Evolutionary conservation across 148 eudicot species (phyloP).

Genomic region (Arctostaphylos glauca): DNA sequence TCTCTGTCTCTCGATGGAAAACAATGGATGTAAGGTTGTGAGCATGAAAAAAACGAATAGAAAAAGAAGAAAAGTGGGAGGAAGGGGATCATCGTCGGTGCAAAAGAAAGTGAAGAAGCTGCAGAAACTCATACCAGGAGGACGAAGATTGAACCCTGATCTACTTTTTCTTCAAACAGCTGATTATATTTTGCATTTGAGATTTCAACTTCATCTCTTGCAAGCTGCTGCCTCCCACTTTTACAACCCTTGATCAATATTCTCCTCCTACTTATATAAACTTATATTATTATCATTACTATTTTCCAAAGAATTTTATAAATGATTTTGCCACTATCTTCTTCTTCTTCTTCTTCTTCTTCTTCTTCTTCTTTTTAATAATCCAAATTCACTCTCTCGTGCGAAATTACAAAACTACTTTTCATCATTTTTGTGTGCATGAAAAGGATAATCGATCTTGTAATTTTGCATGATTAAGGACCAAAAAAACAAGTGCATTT

Average conservation of each 20-base stretch:
- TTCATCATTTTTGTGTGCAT: too few species aligned
- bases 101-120: slow-evolving; percentile 5
- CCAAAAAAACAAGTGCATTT: too few species aligned
- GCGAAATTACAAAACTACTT: too few species aligned
- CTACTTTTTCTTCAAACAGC: background rate
- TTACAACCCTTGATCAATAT: background rate
- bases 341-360: too few species aligned
- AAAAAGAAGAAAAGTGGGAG: background rate
- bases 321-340: too few species aligned
- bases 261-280: too few species aligned
- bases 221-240: background rate
- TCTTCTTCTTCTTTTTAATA: too few species aligned
- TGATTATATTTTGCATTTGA: background rate
- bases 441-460: too few species aligned
- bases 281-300: too few species aligned
- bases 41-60: background rate
- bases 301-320: too few species aligned
- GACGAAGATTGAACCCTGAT: background rate
- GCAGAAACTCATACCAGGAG: slow-evolving; percentile 2
- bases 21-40: background rate
- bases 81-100: background rate
- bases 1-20: slow-evolving; percentile 2
- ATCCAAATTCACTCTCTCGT: too few species aligned
- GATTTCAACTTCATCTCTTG: background rate
- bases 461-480: too few species aligned